These are phyloP conservation scores for Fusarium keratoplasticum DNA, from an alignment of 2,329 filamentous ascomycete species.

Conservation along the genomic window DNA sequence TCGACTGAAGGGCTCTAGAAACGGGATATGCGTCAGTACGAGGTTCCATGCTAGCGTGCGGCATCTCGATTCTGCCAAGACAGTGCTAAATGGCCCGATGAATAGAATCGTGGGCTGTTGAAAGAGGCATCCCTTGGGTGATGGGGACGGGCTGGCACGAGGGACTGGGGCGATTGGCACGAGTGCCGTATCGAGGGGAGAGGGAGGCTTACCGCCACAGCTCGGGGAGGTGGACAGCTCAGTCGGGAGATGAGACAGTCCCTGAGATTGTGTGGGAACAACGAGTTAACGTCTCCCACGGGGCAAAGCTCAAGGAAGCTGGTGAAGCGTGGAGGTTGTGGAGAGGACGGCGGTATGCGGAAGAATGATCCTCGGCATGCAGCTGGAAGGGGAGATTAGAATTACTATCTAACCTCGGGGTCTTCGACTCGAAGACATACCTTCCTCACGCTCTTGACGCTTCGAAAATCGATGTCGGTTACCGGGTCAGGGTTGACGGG, in stretches of 20 bases:
- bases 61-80: constrained; percentile 41
- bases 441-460: constrained; percentile 34
- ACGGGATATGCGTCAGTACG: constrained; percentile 48
- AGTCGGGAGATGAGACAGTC: constrained; percentile 60
- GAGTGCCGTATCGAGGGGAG: constrained; percentile 37
- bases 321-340: constrained; percentile 55
- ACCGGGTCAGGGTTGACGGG: constrained; percentile 11
- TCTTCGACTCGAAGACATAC: constrained; percentile 39
- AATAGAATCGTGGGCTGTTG: constrained; percentile 8
- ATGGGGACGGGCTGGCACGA: constrained; percentile 44
- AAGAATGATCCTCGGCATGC: constrained; percentile 52
- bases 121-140: constrained; percentile 44
- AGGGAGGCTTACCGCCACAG: constrained; percentile 64
- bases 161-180: constrained; percentile 34
- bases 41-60: constrained; percentile 30
- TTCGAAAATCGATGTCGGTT: constrained; percentile 18
- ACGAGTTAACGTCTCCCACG: constrained; percentile 75
- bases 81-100: constrained; percentile 21
- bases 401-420: constrained; percentile 23
- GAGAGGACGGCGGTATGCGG: constrained; percentile 53
- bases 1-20: constrained; percentile 58
- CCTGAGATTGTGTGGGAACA: constrained; percentile 66
- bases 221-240: constrained; percentile 52
- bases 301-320: constrained; percentile 56
- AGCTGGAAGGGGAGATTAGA: constrained; percentile 49